Base-by-base conservation (phyloP, 495 filamentous ascomycete species). In the Talaromyces nanjingensis region DNA sequence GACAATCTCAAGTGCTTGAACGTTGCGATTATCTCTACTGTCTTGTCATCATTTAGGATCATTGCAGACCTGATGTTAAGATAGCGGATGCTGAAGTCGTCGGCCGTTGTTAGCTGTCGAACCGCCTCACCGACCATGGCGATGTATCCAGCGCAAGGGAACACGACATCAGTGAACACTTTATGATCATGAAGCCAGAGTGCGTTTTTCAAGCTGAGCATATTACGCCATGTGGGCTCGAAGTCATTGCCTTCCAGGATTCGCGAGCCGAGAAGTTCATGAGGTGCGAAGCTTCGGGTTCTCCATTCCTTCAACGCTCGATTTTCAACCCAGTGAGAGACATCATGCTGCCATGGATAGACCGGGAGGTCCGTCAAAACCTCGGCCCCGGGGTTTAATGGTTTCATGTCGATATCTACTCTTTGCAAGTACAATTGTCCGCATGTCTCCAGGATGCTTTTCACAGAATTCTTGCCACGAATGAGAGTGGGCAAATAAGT, bases 161-260 rank as follows among this genome's bases (percentile, higher is more conserved):
- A 82, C 0, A 85, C 63, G 7, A 80, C 73, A 24, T 79, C 73
- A 1, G 67, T 66, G 2, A 64, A 66, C 5, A 85, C 58, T 6
- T 65, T 64, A 68, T 84, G 82, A 29, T 85, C 82, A 11, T 63
- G 62, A 6, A 85, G 62, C 83, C 83, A 86, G 0, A 76, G 77
- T 4, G 77, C 69, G 33, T 80, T 68, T 2, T 79, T 73, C 4
- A 78, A 59, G 0, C 66, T 65, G 6, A 87, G 33, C 0, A 81
- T 31, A 65, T 82, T 83, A 31, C 83, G 71, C 83, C 84, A 87
- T 0, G 68, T 73, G 2, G 82, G 82, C 55, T 82, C 76, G 33
- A 37, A 37, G 3, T 76, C 67, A 20, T 69, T 75, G 0, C 70
- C 77, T 61, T 77, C 81, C 3, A 73, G 64, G 0, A 75, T 67